These are phyloP conservation scores for Urostyla sp. DNA, from an alignment of 73 alveolate species.

Conservation along the genomic window DNA sequence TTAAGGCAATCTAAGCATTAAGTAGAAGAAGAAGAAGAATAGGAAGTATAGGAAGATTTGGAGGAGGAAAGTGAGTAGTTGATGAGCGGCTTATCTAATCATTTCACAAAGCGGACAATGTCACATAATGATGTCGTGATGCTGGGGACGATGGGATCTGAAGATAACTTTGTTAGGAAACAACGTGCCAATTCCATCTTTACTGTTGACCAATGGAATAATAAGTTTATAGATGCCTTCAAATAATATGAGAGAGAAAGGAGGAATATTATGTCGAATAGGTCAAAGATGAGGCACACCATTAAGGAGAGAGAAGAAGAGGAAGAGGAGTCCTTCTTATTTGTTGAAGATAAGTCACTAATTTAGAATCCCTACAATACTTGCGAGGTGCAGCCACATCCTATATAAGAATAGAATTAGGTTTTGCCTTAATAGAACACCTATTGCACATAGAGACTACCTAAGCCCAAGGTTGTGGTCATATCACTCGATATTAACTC, in stretches of 20 bases:
- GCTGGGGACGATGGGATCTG: slow-evolving; percentile 14
- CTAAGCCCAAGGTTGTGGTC: slow-evolving; percentile 19
- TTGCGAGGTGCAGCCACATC: not conserved
- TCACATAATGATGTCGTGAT: slow-evolving; percentile 23
- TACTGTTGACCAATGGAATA: not conserved
- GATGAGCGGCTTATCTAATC: not conserved
- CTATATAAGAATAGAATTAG: not conserved
- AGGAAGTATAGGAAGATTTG: not conserved
- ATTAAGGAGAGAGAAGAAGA: slow-evolving; percentile 20
- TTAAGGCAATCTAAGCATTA: not conserved
- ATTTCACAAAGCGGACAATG: slow-evolving; percentile 32
- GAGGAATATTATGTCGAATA: not conserved
- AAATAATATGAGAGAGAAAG: slow-evolving; percentile 24
- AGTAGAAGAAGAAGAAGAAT: not conserved
- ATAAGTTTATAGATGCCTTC: slow-evolving; percentile 33
- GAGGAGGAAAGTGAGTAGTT: not conserved
- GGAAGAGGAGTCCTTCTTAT: slow-evolving; percentile 21
- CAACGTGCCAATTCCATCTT: not conserved
- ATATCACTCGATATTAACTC: slow-evolving; percentile 13
- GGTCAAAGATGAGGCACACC: not conserved
- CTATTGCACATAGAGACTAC: not conserved
- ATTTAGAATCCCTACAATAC: slow-evolving; percentile 12
- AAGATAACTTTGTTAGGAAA: not conserved
- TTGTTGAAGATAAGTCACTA: slow-evolving; percentile 16
- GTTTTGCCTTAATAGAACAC: not conserved